phyloP scores from a whole-genome alignment of 1,284 basidiomycete species.

The Malassezia globosa region DNA sequence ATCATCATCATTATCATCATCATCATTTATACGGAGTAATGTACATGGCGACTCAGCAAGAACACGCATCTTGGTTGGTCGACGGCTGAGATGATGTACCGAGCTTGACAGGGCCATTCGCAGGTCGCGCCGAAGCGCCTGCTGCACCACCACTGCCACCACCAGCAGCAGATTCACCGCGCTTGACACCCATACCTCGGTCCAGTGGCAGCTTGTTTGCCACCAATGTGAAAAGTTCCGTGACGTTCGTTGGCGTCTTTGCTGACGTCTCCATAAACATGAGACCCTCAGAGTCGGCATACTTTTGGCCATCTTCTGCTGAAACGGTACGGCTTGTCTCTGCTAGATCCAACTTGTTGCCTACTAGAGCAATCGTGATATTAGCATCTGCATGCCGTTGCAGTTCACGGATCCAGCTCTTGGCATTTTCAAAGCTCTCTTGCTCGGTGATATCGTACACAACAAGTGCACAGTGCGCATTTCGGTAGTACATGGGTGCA shows the following conservation, averaged over 20 bases:
- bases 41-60: slow-evolving; percentile 12
- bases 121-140: not conserved
- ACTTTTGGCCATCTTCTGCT: slow-evolving; percentile 61
- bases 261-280: slow-evolving; percentile 95
- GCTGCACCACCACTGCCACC: not conserved
- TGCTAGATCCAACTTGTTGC: slow-evolving; percentile 82
- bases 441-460: slow-evolving; percentile 45
- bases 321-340: slow-evolving; percentile 49
- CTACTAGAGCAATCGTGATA: slow-evolving; percentile 70
- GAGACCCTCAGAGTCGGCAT: slow-evolving; percentile 83
- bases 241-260: slow-evolving; percentile 79
- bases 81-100: not conserved
- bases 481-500: slow-evolving; percentile 47
- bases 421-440: slow-evolving; percentile 77
- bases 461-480: slow-evolving; percentile 45
- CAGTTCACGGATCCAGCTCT: slow-evolving; percentile 89
- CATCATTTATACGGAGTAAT: too few species aligned
- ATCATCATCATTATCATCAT: too few species aligned
- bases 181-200: slow-evolving; percentile 19
- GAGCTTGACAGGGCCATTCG: slow-evolving; percentile 13
- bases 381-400: slow-evolving; percentile 94
- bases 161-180: not conserved
- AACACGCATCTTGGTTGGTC: slow-evolving; percentile 9
- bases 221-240: slow-evolving; percentile 54
- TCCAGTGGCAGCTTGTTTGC: slow-evolving; percentile 42